Evolutionary conservation across 139 green algal genomes (phyloP), one percentile per base, ranked within the genome.

Genomic region (Chlamydomonas eustigma): DNA sequence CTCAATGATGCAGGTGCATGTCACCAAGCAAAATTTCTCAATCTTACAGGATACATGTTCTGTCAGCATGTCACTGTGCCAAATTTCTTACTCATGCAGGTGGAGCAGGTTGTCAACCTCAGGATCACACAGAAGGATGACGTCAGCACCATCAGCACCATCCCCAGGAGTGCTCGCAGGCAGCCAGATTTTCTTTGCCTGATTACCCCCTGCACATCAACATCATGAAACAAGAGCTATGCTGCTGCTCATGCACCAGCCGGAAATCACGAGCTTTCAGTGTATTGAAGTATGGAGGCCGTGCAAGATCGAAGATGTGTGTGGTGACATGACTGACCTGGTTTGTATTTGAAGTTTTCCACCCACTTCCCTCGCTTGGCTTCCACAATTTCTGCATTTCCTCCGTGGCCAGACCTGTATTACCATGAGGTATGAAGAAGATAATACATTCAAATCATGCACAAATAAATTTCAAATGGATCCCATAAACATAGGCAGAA

Each of bases 181-280:
- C 67, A 96, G 83, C 81, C 81, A 94, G 18, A 96, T 92, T 35
- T 79, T 51, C 81, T 94, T 96, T 6, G 84, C 28, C 82, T 81
- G 65, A 75, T 83, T 90, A 24, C 83, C 80, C 2, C 89, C 89
- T 32, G 88, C 12, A n/a, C n/a, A n/a, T n/a, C n/a, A n/a, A n/a
- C n/a, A n/a, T n/a, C n/a, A n/a, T n/a, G n/a, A n/a, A n/a, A n/a
- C n/a, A n/a, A n/a, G n/a, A n/a, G n/a, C n/a, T n/a, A n/a, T n/a
- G n/a, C n/a, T n/a, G n/a, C n/a, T n/a, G n/a, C n/a, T n/a, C n/a
- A n/a, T n/a, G n/a, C n/a, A n/a, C n/a, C n/a, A n/a, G n/a, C n/a
- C n/a, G n/a, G n/a, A n/a, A n/a, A n/a, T n/a, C n/a, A n/a, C n/a
- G n/a, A n/a, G n/a, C n/a, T n/a, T n/a, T n/a, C n/a, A n/a, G n/a